Conservation (phyloP, 2,329 filamentous ascomycete species). For the Cladorrhinum sp. region DNA sequence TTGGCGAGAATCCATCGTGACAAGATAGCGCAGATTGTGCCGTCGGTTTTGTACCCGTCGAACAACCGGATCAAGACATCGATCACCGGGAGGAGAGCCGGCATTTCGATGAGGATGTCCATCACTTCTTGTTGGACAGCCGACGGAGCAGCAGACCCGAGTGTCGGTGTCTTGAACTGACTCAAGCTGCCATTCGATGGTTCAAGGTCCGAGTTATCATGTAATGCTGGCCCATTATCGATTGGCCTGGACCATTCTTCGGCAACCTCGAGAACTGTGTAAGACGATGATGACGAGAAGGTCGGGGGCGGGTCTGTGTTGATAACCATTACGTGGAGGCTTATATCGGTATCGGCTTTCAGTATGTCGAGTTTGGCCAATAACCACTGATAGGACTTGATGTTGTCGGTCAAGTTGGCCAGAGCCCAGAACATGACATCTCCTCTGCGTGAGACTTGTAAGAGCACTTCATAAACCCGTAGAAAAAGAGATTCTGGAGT, state of each 20-base stretch:
- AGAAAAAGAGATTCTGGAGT: background rate
- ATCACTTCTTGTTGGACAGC: too few species aligned
- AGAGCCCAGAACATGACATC: background rate
- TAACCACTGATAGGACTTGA: background rate
- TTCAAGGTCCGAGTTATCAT: too few species aligned
- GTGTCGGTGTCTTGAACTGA: too few species aligned
- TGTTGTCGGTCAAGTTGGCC: background rate
- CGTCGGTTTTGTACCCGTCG: too few species aligned
- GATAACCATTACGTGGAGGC: background rate
- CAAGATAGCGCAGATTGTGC: too few species aligned
- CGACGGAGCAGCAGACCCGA: too few species aligned
- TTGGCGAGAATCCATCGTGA: too few species aligned
- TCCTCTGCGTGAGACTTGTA: background rate
- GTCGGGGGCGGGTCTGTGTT: background rate
- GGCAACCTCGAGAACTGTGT: background rate
- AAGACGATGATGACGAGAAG: background rate
- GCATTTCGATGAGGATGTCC: too few species aligned
- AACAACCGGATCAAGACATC: too few species aligned
- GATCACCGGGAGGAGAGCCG: too few species aligned
- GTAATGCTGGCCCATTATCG: too few species aligned
- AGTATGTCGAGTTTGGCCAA: background rate
- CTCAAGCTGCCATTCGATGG: too few species aligned
- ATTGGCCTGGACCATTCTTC: background rate
- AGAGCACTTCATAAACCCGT: background rate
- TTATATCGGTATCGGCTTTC: background rate